Percentiles rank a stretch among this genome's conserved stretches.
Evolutionary conservation across 2,329 filamentous ascomycete species (phyloP).

Genomic region (Nemania diffusa): DNA sequence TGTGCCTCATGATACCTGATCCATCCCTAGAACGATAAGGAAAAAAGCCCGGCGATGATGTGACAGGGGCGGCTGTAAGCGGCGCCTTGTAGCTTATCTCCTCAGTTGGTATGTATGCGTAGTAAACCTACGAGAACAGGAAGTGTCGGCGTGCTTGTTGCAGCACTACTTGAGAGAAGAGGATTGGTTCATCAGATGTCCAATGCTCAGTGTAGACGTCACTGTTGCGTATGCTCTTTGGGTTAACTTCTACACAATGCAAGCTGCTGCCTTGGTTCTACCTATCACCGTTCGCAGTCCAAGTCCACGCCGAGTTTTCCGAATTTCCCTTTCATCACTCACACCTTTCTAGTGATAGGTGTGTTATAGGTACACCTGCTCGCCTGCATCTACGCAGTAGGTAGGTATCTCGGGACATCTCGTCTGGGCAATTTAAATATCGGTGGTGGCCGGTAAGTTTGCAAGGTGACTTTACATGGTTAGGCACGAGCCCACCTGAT

Average conservation of each 20-base stretch:
- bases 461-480: background rate
- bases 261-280: conserved; percentile 19
- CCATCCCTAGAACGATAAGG: background rate
- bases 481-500: no score
- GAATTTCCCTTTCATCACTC: no score
- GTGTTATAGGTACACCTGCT: background rate
- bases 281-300: background rate
- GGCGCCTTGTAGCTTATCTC: no score
- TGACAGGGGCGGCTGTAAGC: no score
- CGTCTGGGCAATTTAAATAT: background rate
- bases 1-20: no score
- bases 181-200: background rate
- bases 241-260: background rate
- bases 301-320: conserved; percentile 12
- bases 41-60: conserved; percentile 4
- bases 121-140: background rate
- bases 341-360: background rate
- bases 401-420: background rate
- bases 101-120: no score
- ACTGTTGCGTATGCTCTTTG: background rate
- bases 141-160: background rate
- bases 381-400: background rate
- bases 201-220: background rate
- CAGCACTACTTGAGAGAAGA: background rate
- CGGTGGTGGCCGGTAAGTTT: background rate